These are phyloP conservation scores for Sphaceloma murrayae DNA, from an alignment of 2,329 filamentous ascomycete genomes.

Conservation along the genomic window DNA sequence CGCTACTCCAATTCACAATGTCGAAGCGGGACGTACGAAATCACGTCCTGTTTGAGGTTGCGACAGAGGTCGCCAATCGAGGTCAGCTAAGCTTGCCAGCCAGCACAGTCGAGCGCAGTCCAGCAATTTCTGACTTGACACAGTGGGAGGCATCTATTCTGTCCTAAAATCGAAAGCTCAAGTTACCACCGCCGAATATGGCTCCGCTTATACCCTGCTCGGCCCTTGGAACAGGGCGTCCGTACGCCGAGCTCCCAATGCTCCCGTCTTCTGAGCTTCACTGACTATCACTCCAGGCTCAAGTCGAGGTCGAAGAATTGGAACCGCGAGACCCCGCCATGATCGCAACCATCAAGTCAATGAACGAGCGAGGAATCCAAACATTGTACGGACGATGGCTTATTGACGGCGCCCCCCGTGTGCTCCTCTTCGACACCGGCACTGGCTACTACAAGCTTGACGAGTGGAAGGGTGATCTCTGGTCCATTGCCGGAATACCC, in stretches of 20 bases:
- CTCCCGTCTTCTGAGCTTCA: slow-evolving; percentile 22
- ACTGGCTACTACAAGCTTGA: slow-evolving; percentile 84
- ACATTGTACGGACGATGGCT: slow-evolving; percentile 94
- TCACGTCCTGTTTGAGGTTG: slow-evolving; percentile 92
- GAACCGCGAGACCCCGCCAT: slow-evolving; percentile 74
- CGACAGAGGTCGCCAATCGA: slow-evolving; percentile 94
- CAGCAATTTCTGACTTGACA: slow-evolving; percentile 19
- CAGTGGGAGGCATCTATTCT: slow-evolving; percentile 97
- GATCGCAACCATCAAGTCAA: slow-evolving; percentile 73
- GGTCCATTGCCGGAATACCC: slow-evolving; percentile 89
- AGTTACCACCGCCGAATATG: slow-evolving; percentile 97
- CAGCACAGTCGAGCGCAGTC: slow-evolving; percentile 21
- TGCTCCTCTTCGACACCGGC: slow-evolving; percentile 89
- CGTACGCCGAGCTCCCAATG: slow-evolving; percentile 42
- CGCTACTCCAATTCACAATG: slow-evolving; percentile 23
- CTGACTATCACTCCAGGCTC: no score
- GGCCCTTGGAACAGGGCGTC: slow-evolving; percentile 88
- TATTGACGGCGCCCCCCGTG: slow-evolving; percentile 89
- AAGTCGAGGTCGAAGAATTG: slow-evolving; percentile 94
- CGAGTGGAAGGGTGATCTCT: slow-evolving; percentile 95
- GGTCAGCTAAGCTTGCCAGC: slow-evolving; percentile 45
- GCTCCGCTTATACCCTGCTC: slow-evolving; percentile 89
- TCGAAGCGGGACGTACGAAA: slow-evolving; percentile 70
- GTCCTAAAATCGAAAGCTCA: slow-evolving; percentile 98
- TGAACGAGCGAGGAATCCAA: slow-evolving; percentile 83